Evolutionary conservation across 495 filamentous ascomycete species (phyloP), one percentile per base, ranked within the genome.

Genomic region (Daldinia bambusicola): DNA sequence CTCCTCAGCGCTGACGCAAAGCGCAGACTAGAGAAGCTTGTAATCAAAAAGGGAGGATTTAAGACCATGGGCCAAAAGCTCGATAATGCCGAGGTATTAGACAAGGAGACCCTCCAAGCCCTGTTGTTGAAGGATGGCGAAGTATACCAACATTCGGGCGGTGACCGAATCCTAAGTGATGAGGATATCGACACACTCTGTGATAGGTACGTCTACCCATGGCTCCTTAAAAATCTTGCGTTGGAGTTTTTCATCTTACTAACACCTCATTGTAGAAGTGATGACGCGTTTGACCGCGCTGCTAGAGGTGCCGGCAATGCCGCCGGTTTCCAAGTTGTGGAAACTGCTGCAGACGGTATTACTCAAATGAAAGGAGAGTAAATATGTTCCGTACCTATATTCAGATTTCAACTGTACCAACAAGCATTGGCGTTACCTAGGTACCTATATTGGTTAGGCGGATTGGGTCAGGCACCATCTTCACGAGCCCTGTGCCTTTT

Each of bases 1-100:
- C 89, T 99, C 5, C 88, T 93, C 67, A 93, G 90, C 63, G 95
- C 95, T 6, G 95, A 97, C 66, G 92, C 90, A 0, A 99, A 99
- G 82, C 89, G 96, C n/a, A 85, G 95, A 8, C 83, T 99, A 0
- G 95, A 98, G 77, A 94, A 97, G 76, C 83, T 98, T 2, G 94
- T 99, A 14, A 98, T 99, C 68, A 93, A 94, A 74, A 97, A 98
- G 77, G 96, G 94, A 3, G 85, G 89, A 4, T 91, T 93, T 75
- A 82, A 79, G 72, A 86, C 81, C 10, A 87, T 88, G 80, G 88
- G 89, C 43, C 85, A 90, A 71, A 84, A 86, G 61, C 79, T 87
- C 13, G 84, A 86, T 37, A 71, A 74, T 41, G 72, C 77, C 37
- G 84, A 87, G 71, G 80, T 80, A 32, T 66, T 85, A 57, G 88